These are phyloP conservation scores for Sordariomycetes sp. DNA, from an alignment of 2,329 filamentous ascomycete genomes.

Conservation along the genomic window DNA sequence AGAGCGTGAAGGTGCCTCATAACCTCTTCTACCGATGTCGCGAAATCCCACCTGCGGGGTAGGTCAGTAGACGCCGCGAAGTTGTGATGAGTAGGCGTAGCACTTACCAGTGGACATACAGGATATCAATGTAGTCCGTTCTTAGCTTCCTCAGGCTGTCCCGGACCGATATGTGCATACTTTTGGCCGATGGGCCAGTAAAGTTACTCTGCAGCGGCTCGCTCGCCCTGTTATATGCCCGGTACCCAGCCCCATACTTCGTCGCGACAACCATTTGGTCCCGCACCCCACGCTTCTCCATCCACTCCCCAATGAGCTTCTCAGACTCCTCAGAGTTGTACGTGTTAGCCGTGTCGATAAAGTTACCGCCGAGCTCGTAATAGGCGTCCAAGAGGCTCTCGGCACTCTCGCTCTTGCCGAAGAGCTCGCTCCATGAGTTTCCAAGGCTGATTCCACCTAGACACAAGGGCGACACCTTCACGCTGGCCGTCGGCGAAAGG, in stretches of 20 bases:
- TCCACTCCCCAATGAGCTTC: not conserved
- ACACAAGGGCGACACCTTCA: not conserved
- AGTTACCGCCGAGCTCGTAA: not conserved
- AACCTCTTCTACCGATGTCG: not conserved
- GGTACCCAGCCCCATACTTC: not conserved
- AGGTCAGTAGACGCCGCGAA: too few species aligned
- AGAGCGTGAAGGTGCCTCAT: not conserved
- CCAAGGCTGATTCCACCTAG: not conserved
- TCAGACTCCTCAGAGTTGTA: not conserved
- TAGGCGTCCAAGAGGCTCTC: not conserved
- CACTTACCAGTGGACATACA: not conserved
- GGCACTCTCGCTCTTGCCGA: not conserved
- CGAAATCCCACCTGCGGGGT: not conserved
- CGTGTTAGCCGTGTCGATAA: not conserved
- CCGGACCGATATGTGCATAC: not conserved
- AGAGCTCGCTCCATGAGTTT: not conserved
- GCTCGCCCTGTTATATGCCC: not conserved
- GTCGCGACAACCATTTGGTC: not conserved
- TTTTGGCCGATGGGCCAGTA: not conserved
- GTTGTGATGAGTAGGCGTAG: too few species aligned
- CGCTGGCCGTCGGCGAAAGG: not conserved
- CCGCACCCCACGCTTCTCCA: not conserved
- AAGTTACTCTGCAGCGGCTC: not conserved
- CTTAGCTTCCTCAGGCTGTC: not conserved
- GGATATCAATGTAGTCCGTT: not conserved